Evolutionary conservation across 2,329 filamentous ascomycete genomes (phyloP).

Genomic region (Pseudodiploospora longispora): DNA sequence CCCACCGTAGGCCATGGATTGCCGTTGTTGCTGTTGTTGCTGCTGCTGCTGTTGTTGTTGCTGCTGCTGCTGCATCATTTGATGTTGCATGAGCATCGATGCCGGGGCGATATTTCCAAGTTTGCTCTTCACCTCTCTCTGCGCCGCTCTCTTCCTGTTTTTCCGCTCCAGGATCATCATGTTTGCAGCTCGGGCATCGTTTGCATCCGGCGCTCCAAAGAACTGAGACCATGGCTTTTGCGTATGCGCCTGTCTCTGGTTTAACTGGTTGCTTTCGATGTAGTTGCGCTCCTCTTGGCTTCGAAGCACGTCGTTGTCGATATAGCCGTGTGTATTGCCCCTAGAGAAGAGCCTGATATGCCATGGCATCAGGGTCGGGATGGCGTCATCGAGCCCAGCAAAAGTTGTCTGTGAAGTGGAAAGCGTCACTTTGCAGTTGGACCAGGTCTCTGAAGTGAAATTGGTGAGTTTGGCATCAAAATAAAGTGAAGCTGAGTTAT

Average conservation of each 20-base stretch:
- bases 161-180: neutral
- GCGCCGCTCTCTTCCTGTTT: too few relatives aligned
- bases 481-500: slow-evolving; percentile 42
- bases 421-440: slow-evolving; percentile 49
- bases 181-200: too few relatives aligned
- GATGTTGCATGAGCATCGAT: neutral
- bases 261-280: slow-evolving; percentile 19
- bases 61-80: slow-evolving; percentile 3
- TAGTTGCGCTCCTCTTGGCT: slow-evolving; percentile 32
- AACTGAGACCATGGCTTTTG: slow-evolving; percentile 4
- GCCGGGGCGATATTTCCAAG: neutral
- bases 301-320: slow-evolving; percentile 22
- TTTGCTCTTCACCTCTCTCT: too few relatives aligned
- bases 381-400: slow-evolving; percentile 44
- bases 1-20: slow-evolving; percentile 4
- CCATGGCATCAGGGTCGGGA: slow-evolving; percentile 50
- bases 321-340: neutral
- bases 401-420: slow-evolving; percentile 57
- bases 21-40: slow-evolving; percentile 1
- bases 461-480: slow-evolving; percentile 59
- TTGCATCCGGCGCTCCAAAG: neutral
- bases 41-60: slow-evolving; percentile 4
- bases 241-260: neutral
- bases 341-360: slow-evolving; percentile 38
- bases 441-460: slow-evolving; percentile 56